phyloP scores from a whole-genome alignment of 345 rosid species.

The Cardamine resedifolia region DNA sequence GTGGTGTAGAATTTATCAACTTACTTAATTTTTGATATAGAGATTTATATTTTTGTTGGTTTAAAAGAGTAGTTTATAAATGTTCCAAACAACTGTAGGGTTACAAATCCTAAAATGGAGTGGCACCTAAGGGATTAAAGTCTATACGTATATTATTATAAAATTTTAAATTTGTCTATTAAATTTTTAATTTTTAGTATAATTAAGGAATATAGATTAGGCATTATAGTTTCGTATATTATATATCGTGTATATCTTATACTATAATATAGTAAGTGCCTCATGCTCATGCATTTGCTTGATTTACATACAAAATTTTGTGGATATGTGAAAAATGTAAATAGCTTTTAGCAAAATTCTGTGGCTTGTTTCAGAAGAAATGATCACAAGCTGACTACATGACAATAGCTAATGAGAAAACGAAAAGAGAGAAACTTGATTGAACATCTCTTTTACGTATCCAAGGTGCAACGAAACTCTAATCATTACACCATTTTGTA shows the following conservation, averaged over 20 bases:
- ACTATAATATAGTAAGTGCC: not conserved
- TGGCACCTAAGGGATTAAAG: not conserved
- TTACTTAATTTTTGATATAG: not conserved
- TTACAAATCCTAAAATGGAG: not conserved
- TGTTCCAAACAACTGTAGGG: not conserved
- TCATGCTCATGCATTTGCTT: not conserved
- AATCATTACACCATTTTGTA: conserved; percentile 16
- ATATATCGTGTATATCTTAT: not conserved
- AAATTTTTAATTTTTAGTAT: no score
- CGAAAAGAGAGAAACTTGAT: conserved; percentile 31
- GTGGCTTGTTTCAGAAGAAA: conserved; percentile 34
- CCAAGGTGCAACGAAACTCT: conserved; percentile 24
- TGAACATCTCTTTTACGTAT: conserved; percentile 16
- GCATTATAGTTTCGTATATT: not conserved
- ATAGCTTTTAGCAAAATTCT: conserved; percentile 12
- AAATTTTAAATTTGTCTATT: no score
- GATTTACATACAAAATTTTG: not conserved
- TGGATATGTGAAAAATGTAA: not conserved
- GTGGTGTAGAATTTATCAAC: not conserved
- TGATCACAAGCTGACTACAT: conserved; percentile 55
- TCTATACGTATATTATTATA: no score
- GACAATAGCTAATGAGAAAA: conserved; percentile 36
- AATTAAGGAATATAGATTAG: no score
- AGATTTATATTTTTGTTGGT: not conserved
- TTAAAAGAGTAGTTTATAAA: not conserved